Conservation (phyloP, 1,139 yeast genomes). For the Taphrina communis region DNA sequence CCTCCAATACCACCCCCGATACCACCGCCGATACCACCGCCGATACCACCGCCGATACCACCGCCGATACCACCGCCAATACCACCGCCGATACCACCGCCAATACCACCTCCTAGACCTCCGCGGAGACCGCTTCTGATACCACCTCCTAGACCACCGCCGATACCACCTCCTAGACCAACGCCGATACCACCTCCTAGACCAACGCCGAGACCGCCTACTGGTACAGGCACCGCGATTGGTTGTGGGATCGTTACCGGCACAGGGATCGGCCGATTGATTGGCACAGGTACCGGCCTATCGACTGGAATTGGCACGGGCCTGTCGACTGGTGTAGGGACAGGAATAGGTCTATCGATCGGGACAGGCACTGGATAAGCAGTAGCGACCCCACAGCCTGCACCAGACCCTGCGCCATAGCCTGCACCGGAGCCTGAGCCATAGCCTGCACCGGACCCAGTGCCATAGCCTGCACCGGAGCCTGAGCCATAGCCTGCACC, state of each 20-base stretch:
- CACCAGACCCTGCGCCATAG: not conserved
- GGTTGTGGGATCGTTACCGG: not conserved
- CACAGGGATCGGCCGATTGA: not conserved
- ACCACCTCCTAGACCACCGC: slow-evolving; percentile 5
- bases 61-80: slow-evolving; percentile 5
- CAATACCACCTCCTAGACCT: slow-evolving; percentile 4
- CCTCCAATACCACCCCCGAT: slow-evolving; percentile 4
- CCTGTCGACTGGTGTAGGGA: slow-evolving; percentile 7
- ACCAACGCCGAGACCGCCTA: not conserved
- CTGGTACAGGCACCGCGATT: slow-evolving; percentile 4
- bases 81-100: slow-evolving; percentile 6
- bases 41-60: slow-evolving; percentile 18
- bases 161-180: not conserved
- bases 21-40: slow-evolving; percentile 12
- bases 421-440: not conserved
- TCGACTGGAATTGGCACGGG: slow-evolving; percentile 18
- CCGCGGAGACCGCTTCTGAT: not conserved
- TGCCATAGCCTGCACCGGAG: not conserved
- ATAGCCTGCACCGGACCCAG: not conserved
- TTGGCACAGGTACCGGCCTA: slow-evolving; percentile 8
- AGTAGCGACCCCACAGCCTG: not conserved
- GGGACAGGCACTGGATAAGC: slow-evolving; percentile 12
- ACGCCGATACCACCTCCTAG: not conserved
- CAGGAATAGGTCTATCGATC: slow-evolving; percentile 11
- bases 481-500: not conserved